These are phyloP conservation scores for Xylariomycetidae sp. DNA, from an alignment of 2,329 filamentous ascomycete species.

Conservation along the genomic window DNA sequence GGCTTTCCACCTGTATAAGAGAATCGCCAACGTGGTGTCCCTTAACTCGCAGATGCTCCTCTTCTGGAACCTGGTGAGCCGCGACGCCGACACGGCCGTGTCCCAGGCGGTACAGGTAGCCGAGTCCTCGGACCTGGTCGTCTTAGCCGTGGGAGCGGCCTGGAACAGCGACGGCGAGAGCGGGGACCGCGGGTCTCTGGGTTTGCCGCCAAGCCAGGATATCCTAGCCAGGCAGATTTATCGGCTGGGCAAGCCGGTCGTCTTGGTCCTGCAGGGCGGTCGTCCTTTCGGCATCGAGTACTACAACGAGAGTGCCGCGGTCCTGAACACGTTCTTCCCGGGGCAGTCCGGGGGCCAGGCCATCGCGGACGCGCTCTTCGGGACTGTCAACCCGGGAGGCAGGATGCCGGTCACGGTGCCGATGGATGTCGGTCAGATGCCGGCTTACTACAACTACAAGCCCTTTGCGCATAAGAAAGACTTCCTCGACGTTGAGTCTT, in stretches of 20 bases:
- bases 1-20: slow-evolving; percentile 35
- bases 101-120: slow-evolving; percentile 32
- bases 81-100: slow-evolving; percentile 19
- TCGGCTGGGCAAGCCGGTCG: slow-evolving; percentile 33
- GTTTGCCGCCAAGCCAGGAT: slow-evolving; percentile 33
- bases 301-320: slow-evolving; percentile 34
- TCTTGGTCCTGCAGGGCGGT: slow-evolving; percentile 37
- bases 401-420: slow-evolving; percentile 31
- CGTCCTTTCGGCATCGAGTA: slow-evolving; percentile 36
- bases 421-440: slow-evolving; percentile 29
- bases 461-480: slow-evolving; percentile 19
- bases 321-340: slow-evolving; percentile 33
- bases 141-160: slow-evolving; percentile 36
- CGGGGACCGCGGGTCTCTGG: slow-evolving; percentile 34
- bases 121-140: slow-evolving; percentile 30
- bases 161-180: slow-evolving; percentile 42
- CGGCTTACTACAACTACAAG: slow-evolving; percentile 32
- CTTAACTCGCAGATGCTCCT: slow-evolving; percentile 37
- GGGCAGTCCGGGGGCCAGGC: slow-evolving; percentile 30
- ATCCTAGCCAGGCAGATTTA: slow-evolving; percentile 32
- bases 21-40: slow-evolving; percentile 33
- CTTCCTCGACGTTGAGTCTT: slow-evolving; percentile 27
- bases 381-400: slow-evolving; percentile 27
- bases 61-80: slow-evolving; percentile 41
- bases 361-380: slow-evolving; percentile 31